phyloP scores from a whole-genome alignment of 768 basidiomycete species.

The Rhodocollybia butyracea region DNA sequence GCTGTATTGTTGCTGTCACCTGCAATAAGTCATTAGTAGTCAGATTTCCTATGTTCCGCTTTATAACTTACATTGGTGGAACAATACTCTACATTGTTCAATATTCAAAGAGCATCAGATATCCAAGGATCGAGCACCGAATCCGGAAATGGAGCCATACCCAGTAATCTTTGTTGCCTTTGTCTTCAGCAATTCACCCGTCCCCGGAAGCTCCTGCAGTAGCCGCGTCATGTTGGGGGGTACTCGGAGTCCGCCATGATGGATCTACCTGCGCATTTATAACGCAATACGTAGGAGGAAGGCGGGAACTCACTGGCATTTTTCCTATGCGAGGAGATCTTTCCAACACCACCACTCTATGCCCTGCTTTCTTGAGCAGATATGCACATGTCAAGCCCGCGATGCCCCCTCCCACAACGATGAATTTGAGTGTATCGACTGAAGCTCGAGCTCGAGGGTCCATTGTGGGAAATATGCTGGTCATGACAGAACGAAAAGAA shows the following conservation, averaged over 20 bases:
- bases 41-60: not conserved
- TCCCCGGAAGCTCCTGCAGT: slow-evolving; percentile 9
- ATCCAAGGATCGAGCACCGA: not conserved
- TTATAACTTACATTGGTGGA: slow-evolving; percentile 3
- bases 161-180: slow-evolving; percentile 5
- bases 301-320: not conserved
- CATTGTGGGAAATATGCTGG: no score
- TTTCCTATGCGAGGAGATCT: slow-evolving; percentile 21
- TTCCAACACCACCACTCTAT: slow-evolving; percentile 41
- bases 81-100: not conserved
- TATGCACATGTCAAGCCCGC: slow-evolving; percentile 39
- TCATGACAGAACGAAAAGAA: no score
- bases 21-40: not conserved
- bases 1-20: not conserved
- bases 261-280: not conserved
- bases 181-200: not conserved
- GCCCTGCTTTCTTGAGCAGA: slow-evolving; percentile 36
- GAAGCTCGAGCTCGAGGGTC: no score
- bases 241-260: slow-evolving; percentile 9
- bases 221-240: slow-evolving; percentile 16
- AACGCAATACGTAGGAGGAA: not conserved
- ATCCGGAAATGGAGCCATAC: not conserved
- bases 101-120: no score
- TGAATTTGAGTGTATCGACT: slow-evolving; percentile 4
- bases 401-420: slow-evolving; percentile 22